Conservation (phyloP, 495 filamentous ascomycete genomes). For the Penicillium robsamsonii region DNA sequence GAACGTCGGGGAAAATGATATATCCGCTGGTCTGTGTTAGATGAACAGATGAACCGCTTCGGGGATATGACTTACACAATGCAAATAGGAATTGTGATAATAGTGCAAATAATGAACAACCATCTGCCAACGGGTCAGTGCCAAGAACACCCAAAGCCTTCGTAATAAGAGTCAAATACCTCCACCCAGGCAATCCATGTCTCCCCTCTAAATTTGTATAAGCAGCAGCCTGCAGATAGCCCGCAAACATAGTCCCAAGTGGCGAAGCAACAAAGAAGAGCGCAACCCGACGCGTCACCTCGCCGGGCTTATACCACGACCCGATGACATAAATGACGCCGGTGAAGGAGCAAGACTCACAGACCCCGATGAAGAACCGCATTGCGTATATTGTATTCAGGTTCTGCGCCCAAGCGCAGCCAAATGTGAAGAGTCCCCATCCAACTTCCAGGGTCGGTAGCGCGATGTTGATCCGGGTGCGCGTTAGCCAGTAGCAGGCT, state of each 20-base stretch:
- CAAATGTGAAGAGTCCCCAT: slow-evolving; percentile 22
- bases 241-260: slow-evolving; percentile 29
- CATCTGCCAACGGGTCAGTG: slow-evolving; percentile 14
- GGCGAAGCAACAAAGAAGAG: slow-evolving; percentile 28
- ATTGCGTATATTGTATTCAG: slow-evolving; percentile 18
- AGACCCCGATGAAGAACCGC: slow-evolving; percentile 21
- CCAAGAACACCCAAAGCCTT: background rate
- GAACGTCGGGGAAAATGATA: slow-evolving; percentile 20
- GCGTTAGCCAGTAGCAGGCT: slow-evolving; percentile 22
- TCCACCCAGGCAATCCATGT: slow-evolving; percentile 27
- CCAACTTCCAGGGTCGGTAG: slow-evolving; percentile 15
- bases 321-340: slow-evolving; percentile 26
- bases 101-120: slow-evolving; percentile 28
- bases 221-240: slow-evolving; percentile 30
- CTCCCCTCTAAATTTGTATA: slow-evolving; percentile 27
- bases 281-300: slow-evolving; percentile 25
- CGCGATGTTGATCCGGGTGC: slow-evolving; percentile 19
- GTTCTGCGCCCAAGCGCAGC: slow-evolving; percentile 20
- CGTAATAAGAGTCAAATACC: slow-evolving; percentile 7
- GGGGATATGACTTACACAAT: slow-evolving; percentile 17
- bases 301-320: slow-evolving; percentile 30
- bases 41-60: background rate
- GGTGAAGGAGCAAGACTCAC: slow-evolving; percentile 18
- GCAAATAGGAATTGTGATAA: slow-evolving; percentile 29
- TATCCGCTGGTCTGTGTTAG: slow-evolving; percentile 12